Evolutionary conservation across 23 red algal species (phyloP).

Genomic region (Gracilaria domingensis): DNA sequence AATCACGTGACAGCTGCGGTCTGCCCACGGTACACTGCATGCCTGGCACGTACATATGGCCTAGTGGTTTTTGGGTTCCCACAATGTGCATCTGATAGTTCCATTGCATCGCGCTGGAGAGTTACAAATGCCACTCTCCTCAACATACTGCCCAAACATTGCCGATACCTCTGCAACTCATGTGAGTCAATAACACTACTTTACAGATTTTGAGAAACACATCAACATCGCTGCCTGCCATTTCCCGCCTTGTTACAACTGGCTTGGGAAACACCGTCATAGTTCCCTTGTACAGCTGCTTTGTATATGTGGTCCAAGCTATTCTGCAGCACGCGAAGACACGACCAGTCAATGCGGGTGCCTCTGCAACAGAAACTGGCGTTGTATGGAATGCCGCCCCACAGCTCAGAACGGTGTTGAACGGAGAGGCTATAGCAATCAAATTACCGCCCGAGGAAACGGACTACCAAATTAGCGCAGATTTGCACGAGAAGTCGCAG

Average conservation of each 20-base stretch:
- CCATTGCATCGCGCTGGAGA: background rate
- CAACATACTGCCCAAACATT: background rate
- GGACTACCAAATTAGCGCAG: background rate
- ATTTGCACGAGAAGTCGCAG: background rate
- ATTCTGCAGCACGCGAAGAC: slow-evolving; percentile 13
- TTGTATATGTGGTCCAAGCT: slow-evolving; percentile 22
- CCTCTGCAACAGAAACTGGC: background rate
- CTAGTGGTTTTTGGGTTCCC: slow-evolving; percentile 16
- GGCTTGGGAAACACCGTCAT: slow-evolving; percentile 1
- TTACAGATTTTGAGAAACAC: slow-evolving; percentile 5
- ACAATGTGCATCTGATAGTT: background rate
- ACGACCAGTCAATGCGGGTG: background rate
- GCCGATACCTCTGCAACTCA: background rate
- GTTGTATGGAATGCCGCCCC: background rate
- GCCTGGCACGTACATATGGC: too few relatives aligned
- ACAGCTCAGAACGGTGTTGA: slow-evolving; percentile 4
- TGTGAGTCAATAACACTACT: slow-evolving; percentile 42
- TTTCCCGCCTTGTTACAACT: background rate
- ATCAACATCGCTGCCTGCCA: background rate
- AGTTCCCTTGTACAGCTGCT: background rate
- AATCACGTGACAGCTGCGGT: too few relatives aligned
- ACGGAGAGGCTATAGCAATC: slow-evolving; percentile 1
- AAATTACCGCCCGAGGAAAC: background rate
- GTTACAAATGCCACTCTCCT: background rate
- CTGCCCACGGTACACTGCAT: too few relatives aligned